Base-by-base conservation (phyloP, 2,329 filamentous ascomycete genomes). In the Colletotrichum theobromicola region DNA sequence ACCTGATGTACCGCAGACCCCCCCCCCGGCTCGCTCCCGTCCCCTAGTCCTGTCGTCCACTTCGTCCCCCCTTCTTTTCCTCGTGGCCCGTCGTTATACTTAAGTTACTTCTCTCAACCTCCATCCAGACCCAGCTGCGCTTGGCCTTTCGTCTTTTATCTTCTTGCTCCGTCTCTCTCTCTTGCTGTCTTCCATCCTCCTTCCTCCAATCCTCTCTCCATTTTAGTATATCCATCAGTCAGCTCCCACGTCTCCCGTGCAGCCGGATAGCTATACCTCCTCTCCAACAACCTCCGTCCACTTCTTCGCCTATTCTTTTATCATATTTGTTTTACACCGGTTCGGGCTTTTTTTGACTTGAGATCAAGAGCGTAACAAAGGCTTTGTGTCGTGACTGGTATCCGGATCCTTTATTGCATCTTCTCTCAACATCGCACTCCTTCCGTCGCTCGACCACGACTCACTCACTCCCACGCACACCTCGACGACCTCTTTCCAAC, bases 341-440 rank as follows among this genome's bases (percentile, higher is more conserved):
- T 74, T 72, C 18, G 61, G 72, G 61, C 55, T 53, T 21, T 35
- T 70, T 72, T 74, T 62, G 62, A 42, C 42, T 67, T 30, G 32
- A 58, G 57, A 63, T n/a, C 30, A 46, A 24, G 58, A 26, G 24
- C 32, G 21, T 62, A 62, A 67, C 60, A 72, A 72, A 46, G 68
- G 68, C 62, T 72, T 74, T 74, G 57, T 72, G 63, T 74, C 72
- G 72, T 72, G 72, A 74, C 61, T 72, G 68, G 72, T 72, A 74
- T 74, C 72, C 26, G 62, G 57, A 67, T 74, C 72, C 72, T 65
- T 75, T 71, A 12, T 70, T 60, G 26, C 64, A 55, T 37, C 35
- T 32, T 61, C 30, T 61, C 61, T 76, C 65, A 30, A 67, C 66
- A 72, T 72, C 42, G 60, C 67, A 34, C 60, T 75, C 64, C 12